phyloP scores from a whole-genome alignment of 2,329 filamentous ascomycete species.

The Colletotrichum godetiae region DNA sequence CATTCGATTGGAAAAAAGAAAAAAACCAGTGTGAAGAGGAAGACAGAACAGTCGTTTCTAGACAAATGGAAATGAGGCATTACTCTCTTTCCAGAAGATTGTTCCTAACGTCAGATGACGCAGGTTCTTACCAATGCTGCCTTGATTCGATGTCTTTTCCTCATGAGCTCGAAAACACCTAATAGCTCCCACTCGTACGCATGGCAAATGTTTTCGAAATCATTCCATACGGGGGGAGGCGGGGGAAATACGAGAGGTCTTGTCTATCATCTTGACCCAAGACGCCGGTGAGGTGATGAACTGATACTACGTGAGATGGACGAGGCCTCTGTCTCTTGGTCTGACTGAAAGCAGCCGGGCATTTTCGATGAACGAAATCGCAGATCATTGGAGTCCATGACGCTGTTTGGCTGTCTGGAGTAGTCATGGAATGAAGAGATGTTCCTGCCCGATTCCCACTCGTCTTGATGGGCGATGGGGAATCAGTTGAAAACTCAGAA shows the following conservation, averaged over 20 bases:
- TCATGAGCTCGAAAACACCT: neutral
- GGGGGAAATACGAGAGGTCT: neutral
- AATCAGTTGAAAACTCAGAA: too few relatives aligned
- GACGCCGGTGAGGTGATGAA: constrained; percentile 4
- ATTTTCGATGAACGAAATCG: neutral
- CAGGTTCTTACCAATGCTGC: neutral
- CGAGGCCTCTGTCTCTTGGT: neutral
- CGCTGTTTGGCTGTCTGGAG: too few relatives aligned
- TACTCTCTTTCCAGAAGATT: neutral
- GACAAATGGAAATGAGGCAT: constrained; percentile 26
- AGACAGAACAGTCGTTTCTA: constrained; percentile 12
- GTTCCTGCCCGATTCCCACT: too few relatives aligned
- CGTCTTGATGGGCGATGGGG: too few relatives aligned
- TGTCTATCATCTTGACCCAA: neutral
- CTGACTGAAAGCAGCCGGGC: neutral
- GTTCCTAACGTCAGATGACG: neutral
- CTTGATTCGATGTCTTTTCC: neutral
- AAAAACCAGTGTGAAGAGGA: neutral
- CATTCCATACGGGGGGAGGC: neutral
- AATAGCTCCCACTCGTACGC: neutral
- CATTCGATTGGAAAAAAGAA: neutral
- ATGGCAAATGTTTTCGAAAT: neutral
- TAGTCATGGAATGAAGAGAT: too few relatives aligned
- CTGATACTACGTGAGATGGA: neutral
- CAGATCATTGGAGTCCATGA: too few relatives aligned